Conservation (phyloP, 2,329 filamentous ascomycete species). For the Ilyonectria robusta region DNA sequence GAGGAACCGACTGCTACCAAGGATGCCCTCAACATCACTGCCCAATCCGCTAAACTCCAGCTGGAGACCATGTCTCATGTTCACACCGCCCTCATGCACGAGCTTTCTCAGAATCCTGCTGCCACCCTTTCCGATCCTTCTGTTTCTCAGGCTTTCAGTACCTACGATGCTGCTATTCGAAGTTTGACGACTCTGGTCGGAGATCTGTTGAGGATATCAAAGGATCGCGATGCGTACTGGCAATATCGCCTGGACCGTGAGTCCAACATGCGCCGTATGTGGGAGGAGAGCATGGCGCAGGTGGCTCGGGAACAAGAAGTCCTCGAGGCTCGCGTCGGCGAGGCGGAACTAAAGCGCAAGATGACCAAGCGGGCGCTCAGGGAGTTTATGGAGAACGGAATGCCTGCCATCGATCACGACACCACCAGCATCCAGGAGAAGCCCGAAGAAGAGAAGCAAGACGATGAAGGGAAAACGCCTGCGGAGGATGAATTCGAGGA, state of each 20-base stretch:
- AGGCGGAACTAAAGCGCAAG: constrained; percentile 91
- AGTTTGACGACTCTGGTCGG: constrained; percentile 88
- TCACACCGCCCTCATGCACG: constrained; percentile 82
- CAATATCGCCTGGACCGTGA: constrained; percentile 95
- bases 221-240: constrained; percentile 94
- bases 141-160: constrained; percentile 82
- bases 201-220: constrained; percentile 91
- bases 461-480: constrained; percentile 31
- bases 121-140: constrained; percentile 83
- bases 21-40: constrained; percentile 97
- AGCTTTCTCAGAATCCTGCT: constrained; percentile 76
- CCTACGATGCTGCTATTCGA: constrained; percentile 90
- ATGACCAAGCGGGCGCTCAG: constrained; percentile 90
- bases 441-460: constrained; percentile 26
- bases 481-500: constrained; percentile 40
- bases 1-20: constrained; percentile 83
- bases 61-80: constrained; percentile 91
- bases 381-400: constrained; percentile 79
- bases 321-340: constrained; percentile 87
- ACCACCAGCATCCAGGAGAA: constrained; percentile 43
- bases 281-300: constrained; percentile 99
- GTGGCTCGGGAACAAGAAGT: constrained; percentile 96
- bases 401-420: constrained; percentile 51
- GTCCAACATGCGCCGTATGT: constrained; percentile 91
- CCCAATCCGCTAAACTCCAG: constrained; percentile 93